Percentiles rank a stretch among this genome's conserved stretches.
phyloP scores from a whole-genome alignment of 495 filamentous ascomycete genomes.

The Talaromyces liani region DNA sequence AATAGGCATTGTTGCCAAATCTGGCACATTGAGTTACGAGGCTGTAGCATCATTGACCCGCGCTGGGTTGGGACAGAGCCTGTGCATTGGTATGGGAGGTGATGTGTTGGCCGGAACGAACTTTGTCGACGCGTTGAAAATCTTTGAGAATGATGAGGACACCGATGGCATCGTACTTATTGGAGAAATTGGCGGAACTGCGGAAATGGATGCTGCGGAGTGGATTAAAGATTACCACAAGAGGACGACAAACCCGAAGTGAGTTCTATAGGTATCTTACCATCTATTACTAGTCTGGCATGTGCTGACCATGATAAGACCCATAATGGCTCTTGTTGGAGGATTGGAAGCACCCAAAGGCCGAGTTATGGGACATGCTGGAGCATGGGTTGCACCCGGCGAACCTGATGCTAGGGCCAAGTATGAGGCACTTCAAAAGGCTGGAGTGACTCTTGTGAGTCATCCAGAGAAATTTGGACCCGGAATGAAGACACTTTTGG shows the following conservation, averaged over 20 bases:
- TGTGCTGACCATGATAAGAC: conserved; percentile 36
- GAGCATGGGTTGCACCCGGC: conserved; percentile 63
- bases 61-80: conserved; percentile 75
- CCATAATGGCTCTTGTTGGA: conserved; percentile 72
- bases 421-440: conserved; percentile 58
- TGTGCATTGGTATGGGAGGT: conserved; percentile 83
- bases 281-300: neutral
- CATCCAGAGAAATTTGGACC: conserved; percentile 77
- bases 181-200: conserved; percentile 79
- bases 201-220: conserved; percentile 74
- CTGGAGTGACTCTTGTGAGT: conserved; percentile 67
- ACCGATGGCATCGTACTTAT: conserved; percentile 79
- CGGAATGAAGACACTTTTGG: conserved; percentile 55
- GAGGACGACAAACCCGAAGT: conserved; percentile 59
- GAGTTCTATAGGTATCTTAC: conserved; percentile 20
- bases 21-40: conserved; percentile 84
- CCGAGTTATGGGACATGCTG: conserved; percentile 84
- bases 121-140: conserved; percentile 65
- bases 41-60: conserved; percentile 76
- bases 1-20: conserved; percentile 80
- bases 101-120: conserved; percentile 79
- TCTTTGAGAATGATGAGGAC: conserved; percentile 66
- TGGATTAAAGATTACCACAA: conserved; percentile 66
- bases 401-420: conserved; percentile 61
- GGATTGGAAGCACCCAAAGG: conserved; percentile 59